Percentiles rank a stretch among this genome's conserved stretches.
Conservation (phyloP, 306 rosid genomes). For the Quercus mongolica region DNA sequence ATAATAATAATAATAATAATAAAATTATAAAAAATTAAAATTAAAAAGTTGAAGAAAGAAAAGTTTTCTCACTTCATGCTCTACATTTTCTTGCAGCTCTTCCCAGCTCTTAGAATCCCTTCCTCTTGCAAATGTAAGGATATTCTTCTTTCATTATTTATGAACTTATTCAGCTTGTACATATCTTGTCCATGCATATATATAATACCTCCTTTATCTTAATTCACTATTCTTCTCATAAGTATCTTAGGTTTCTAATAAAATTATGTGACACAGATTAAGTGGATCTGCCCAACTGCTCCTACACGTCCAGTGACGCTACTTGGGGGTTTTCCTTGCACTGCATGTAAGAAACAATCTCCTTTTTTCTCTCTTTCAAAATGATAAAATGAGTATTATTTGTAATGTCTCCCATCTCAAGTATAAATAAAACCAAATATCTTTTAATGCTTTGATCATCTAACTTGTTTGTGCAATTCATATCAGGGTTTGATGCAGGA, state of each 20-base stretch:
- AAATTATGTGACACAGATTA: slow-evolving; percentile 59
- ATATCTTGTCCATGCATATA: background rate
- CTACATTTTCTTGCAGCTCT: slow-evolving; percentile 59
- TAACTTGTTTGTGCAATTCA: slow-evolving; percentile 15
- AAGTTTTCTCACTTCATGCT: slow-evolving; percentile 33
- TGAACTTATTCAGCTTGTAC: slow-evolving; percentile 16
- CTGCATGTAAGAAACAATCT: slow-evolving; percentile 67
- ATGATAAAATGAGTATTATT: background rate
- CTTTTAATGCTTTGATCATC: background rate
- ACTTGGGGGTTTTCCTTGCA: slow-evolving; percentile 94
- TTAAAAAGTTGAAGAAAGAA: slow-evolving; percentile 3
- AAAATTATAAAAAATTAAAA: too few relatives aligned
- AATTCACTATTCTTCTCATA: background rate
- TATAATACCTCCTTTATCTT: slow-evolving; percentile 3
- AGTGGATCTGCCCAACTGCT: slow-evolving; percentile 99
- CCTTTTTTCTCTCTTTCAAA: slow-evolving; percentile 3
- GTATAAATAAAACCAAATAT: background rate
- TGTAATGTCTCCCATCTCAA: background rate
- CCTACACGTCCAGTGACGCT: slow-evolving; percentile 94
- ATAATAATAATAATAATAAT: too few relatives aligned
- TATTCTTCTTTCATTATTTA: slow-evolving; percentile 11
- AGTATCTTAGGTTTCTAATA: slow-evolving; percentile 14
- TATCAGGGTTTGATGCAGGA: slow-evolving; percentile 92
- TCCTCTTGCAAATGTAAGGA: slow-evolving; percentile 82
- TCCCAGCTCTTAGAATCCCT: slow-evolving; percentile 91